These are phyloP conservation scores for Cenchrus fungigraminus DNA, from an alignment of 176 grass and related monocot species.

Conservation along the genomic window DNA sequence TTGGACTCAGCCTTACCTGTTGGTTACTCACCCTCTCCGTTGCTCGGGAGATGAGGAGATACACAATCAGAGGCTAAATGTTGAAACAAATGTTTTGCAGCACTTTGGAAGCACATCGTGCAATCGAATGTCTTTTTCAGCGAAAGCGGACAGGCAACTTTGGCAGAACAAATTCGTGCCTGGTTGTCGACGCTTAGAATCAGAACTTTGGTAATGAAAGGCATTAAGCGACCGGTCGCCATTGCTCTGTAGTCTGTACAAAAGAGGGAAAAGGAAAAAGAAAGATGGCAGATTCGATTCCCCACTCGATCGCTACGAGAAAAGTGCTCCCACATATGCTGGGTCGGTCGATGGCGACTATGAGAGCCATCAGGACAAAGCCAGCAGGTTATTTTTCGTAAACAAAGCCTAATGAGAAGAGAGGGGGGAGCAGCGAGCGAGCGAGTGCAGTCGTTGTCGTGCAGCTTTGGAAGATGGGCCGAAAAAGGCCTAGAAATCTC, in stretches of 20 bases:
- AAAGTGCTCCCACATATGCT: neutral
- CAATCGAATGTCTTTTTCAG: neutral
- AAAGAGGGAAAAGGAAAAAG: neutral
- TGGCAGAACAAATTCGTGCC: neutral
- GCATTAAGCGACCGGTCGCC: neutral
- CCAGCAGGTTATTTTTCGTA: neutral
- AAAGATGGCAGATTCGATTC: constrained; percentile 23
- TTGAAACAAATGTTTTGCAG: neutral
- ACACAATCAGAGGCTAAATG: neutral
- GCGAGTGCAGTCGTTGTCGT: neutral
- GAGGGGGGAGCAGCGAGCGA: no score
- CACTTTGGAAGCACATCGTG: neutral
- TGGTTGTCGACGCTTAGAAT: neutral
- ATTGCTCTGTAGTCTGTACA: constrained; percentile 15
- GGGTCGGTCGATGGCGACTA: neutral
- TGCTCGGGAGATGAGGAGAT: neutral
- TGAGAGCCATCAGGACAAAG: neutral
- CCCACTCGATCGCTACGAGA: neutral
- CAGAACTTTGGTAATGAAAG: neutral
- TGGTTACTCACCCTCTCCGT: no score
- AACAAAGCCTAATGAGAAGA: neutral
- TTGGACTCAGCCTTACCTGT: no score
- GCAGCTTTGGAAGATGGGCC: neutral
- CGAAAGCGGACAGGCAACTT: neutral
- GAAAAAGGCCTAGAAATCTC: neutral